These are phyloP conservation scores for Litchi chinensis DNA, from an alignment of 345 rosid genomes.

Conservation along the genomic window DNA sequence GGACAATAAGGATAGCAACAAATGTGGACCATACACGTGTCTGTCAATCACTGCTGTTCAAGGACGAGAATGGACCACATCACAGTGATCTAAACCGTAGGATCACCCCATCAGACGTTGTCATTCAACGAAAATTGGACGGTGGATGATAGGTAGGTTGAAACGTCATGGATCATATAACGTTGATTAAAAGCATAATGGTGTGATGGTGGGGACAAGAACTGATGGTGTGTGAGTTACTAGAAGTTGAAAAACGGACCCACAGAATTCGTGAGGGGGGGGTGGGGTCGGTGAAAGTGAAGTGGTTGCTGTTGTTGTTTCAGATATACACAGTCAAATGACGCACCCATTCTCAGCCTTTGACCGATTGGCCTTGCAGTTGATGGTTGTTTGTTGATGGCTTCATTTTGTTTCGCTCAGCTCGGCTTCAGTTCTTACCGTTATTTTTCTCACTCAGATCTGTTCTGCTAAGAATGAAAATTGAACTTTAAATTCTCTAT, in stretches of 20 bases:
- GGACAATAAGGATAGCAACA: not conserved
- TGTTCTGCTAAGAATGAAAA: no score
- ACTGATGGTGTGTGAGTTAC: not conserved
- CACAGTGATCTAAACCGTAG: not conserved
- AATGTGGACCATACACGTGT: constrained; percentile 11
- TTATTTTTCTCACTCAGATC: no score
- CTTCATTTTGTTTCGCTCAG: not conserved
- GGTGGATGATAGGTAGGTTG: not conserved
- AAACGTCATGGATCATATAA: constrained; percentile 12
- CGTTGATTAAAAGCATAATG: not conserved
- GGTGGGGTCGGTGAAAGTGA: not conserved
- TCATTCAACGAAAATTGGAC: not conserved
- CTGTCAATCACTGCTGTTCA: not conserved
- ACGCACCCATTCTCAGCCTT: not conserved
- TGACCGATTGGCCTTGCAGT: constrained; percentile 1
- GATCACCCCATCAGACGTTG: not conserved
- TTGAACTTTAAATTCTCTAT: no score
- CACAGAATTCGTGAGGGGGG: not conserved
- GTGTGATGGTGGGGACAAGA: not conserved
- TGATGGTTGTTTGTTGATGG: not conserved
- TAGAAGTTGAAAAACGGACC: not conserved
- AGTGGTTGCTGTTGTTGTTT: not conserved
- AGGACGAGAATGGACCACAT: constrained; percentile 8
- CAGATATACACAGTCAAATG: not conserved
- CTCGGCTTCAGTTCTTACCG: not conserved